Evolutionary conservation across 495 filamentous ascomycete genomes (phyloP), one percentile per base, ranked within the genome.

Genomic region (Aspergillus egyptiacus): DNA sequence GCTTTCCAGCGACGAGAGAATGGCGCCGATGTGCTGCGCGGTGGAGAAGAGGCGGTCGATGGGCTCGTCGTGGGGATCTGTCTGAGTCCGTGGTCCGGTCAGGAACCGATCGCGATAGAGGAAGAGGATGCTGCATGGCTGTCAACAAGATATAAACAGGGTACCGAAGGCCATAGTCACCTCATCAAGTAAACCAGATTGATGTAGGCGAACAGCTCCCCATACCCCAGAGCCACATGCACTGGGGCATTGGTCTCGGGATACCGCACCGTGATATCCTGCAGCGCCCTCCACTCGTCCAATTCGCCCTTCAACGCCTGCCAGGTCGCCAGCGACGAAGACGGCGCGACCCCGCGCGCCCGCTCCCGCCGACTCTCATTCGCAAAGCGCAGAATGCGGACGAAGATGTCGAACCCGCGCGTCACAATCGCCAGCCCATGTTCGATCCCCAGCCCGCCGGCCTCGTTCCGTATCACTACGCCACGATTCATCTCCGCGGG

Each of bases 161-260:
- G 25, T 10, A 5, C 25, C 5, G 25, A 5, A 25, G 22, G 17
- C 13, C 15, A 15, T 25, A 47, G 43, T 37, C 55, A 70, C 69
- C 69, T 69, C 69, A 73, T 73, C 42, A 65, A 73, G 44, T 71
- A 65, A 1, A 73, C 60, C 35, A 73, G 43, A 43, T 73, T 73
- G 24, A 73, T 70, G 27, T 73, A 73, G 1, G 69, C 68, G 43
- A 73, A 73, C 7, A 73, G 32, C 46, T 71, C 69, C 4, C 69
- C 69, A 32, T 69, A 70, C 17, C 69, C 69, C 6, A 73, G 48
- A 6, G 69, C 62, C 0, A 73, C 68, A 54, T 73, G 69, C 1
- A 65, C 67, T 48, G 67, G 68, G 1, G 62, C 67, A 43, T 59
- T 64, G 2, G 69, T 73, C 9, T 53, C 58, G 2, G 69, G 69